phyloP scores from a whole-genome alignment of 2,329 filamentous ascomycete species.

The Arthrobotrys conoides region DNA sequence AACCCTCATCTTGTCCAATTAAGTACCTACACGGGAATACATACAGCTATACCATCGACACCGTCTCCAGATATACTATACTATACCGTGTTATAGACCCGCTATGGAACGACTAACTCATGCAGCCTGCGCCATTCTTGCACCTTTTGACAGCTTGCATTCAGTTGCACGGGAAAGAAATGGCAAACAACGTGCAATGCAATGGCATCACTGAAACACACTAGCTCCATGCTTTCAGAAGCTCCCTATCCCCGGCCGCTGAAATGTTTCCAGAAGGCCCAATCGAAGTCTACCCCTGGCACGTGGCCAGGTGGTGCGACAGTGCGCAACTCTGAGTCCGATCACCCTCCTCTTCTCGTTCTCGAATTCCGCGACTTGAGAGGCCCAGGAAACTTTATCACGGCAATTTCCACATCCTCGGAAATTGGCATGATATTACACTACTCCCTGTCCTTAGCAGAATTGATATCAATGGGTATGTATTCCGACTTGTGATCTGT shows the following conservation, averaged over 20 bases:
- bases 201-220: background rate
- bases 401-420: constrained; percentile 55
- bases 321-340: constrained; percentile 37
- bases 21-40: too few species aligned
- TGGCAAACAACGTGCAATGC: constrained; percentile 15
- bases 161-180: background rate
- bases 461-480: constrained; percentile 12
- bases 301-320: constrained; percentile 32
- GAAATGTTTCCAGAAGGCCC: constrained; percentile 46
- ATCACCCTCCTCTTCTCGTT: constrained; percentile 28
- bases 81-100: background rate
- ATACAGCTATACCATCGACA: background rate
- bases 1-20: background rate
- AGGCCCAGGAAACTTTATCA: constrained; percentile 43
- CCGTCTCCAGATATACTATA: background rate
- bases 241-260: background rate
- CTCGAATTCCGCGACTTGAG: constrained; percentile 3
- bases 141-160: background rate
- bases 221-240: background rate
- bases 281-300: constrained; percentile 27
- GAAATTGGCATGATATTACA: constrained; percentile 47
- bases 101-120: constrained; percentile 1
- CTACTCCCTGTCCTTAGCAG: constrained; percentile 35
- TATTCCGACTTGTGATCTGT: constrained; percentile 2
- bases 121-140: constrained; percentile 2